Evolutionary conservation across 2,329 filamentous ascomycete genomes (phyloP).

Genomic region (Fusarium austroafricanum): DNA sequence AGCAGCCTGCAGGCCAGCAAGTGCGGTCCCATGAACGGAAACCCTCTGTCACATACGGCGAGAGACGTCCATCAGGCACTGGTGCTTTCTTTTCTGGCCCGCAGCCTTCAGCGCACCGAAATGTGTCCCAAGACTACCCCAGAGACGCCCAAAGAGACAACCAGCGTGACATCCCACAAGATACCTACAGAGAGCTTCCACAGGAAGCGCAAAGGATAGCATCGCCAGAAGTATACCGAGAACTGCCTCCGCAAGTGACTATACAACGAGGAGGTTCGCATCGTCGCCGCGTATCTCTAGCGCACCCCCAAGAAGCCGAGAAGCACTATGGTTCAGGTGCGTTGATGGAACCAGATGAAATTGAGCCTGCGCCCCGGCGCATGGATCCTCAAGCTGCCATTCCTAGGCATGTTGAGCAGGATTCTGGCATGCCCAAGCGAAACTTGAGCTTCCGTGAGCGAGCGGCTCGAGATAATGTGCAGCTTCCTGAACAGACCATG

Average conservation of each 20-base stretch:
- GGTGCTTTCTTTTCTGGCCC: slow-evolving; percentile 26
- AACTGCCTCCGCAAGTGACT: slow-evolving; percentile 25
- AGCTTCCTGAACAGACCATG: slow-evolving; percentile 48
- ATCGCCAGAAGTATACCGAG: slow-evolving; percentile 31
- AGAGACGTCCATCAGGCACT: slow-evolving; percentile 30
- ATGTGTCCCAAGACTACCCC: slow-evolving; percentile 23
- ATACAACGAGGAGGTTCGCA: slow-evolving; percentile 36
- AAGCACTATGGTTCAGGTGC: slow-evolving; percentile 36
- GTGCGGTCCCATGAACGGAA: slow-evolving; percentile 42
- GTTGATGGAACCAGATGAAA: slow-evolving; percentile 38
- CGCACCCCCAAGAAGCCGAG: slow-evolving; percentile 39
- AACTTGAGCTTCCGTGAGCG: slow-evolving; percentile 72
- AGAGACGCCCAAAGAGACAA: slow-evolving; percentile 28
- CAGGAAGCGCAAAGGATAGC: slow-evolving; percentile 26
- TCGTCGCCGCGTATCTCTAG: slow-evolving; percentile 35
- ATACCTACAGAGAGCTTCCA: slow-evolving; percentile 18
- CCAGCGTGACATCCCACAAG: slow-evolving; percentile 19
- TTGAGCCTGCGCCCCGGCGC: slow-evolving; percentile 24
- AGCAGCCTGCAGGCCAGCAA: slow-evolving; percentile 37
- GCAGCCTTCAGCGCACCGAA: slow-evolving; percentile 28
- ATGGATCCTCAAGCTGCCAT: slow-evolving; percentile 48
- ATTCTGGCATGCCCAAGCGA: slow-evolving; percentile 59
- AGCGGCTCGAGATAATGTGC: slow-evolving; percentile 59
- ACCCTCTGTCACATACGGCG: slow-evolving; percentile 27
- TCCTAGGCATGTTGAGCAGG: slow-evolving; percentile 59